These are phyloP conservation scores for Colletotrichum sp. DNA, from an alignment of 2,329 filamentous ascomycete species.

Conservation along the genomic window DNA sequence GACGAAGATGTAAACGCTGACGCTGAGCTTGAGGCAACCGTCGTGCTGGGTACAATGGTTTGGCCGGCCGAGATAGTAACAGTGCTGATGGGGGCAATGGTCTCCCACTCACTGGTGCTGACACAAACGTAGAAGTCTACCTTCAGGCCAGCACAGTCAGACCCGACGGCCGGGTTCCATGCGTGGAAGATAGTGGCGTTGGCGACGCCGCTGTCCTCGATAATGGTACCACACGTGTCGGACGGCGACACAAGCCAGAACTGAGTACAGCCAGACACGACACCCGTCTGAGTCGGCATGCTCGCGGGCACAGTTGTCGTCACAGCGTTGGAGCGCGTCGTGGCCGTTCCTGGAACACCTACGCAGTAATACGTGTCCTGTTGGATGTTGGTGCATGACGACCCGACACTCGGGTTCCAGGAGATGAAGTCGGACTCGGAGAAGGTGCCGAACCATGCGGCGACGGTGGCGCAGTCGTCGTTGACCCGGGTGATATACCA, in stretches of 20 bases:
- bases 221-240: not conserved
- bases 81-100: not conserved
- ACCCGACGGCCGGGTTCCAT: not conserved
- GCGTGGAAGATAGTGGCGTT: not conserved
- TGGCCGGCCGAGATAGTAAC: not conserved
- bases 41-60: not conserved
- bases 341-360: not conserved
- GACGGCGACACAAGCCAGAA: conserved; percentile 7
- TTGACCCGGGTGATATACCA: not conserved
- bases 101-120: not conserved
- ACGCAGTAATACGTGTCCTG: not conserved
- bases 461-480: not conserved
- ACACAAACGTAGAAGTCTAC: not conserved
- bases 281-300: not conserved
- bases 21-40: not conserved
- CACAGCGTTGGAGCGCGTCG: not conserved
- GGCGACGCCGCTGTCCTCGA: not conserved
- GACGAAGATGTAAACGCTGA: not conserved
- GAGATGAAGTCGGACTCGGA: not conserved
- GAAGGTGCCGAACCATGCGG: not conserved
- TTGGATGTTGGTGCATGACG: not conserved
- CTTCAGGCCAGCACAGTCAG: not conserved
- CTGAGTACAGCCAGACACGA: conserved; percentile 3
- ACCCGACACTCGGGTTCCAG: not conserved
- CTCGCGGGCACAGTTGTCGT: not conserved